Conservation (phyloP, 495 filamentous ascomycete genomes). For the Hyaloscypha finlandica region DNA sequence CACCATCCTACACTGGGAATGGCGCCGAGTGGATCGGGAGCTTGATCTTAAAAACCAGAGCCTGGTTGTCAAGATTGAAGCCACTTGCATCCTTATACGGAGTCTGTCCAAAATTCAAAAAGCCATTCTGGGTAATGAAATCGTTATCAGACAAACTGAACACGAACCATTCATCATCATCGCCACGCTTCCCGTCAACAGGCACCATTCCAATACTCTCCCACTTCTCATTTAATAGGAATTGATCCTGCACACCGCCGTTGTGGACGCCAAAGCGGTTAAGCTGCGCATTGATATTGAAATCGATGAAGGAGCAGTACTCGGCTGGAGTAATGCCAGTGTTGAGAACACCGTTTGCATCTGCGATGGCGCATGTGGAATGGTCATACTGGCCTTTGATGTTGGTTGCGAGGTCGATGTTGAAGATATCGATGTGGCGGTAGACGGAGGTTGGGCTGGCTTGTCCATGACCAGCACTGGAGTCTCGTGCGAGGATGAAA, state of each 20-base stretch:
- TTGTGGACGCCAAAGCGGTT: slow-evolving; percentile 71
- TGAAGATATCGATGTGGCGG: slow-evolving; percentile 74
- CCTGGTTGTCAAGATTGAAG: slow-evolving; percentile 67
- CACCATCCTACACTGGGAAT: not conserved
- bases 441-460: slow-evolving; percentile 57
- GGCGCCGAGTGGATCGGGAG: slow-evolving; percentile 42
- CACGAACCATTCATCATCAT: slow-evolving; percentile 58
- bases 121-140: slow-evolving; percentile 73
- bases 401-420: slow-evolving; percentile 65
- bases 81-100: slow-evolving; percentile 65
- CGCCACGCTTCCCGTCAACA: slow-evolving; percentile 47
- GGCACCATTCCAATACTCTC: slow-evolving; percentile 70
- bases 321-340: slow-evolving; percentile 58
- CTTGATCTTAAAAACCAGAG: slow-evolving; percentile 69
- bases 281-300: slow-evolving; percentile 69
- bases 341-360: slow-evolving; percentile 55
- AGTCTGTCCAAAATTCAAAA: slow-evolving; percentile 61
- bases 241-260: slow-evolving; percentile 56
- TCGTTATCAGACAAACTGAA: slow-evolving; percentile 77
- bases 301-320: slow-evolving; percentile 74
- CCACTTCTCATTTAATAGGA: slow-evolving; percentile 81
- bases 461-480: slow-evolving; percentile 59
- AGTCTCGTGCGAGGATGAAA: slow-evolving; percentile 71
- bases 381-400: slow-evolving; percentile 51
- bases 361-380: slow-evolving; percentile 50